Percentiles rank a stretch among this genome's conserved stretches.
Conservation (phyloP, 257 asterid species). For the Forsythia viridissima region DNA sequence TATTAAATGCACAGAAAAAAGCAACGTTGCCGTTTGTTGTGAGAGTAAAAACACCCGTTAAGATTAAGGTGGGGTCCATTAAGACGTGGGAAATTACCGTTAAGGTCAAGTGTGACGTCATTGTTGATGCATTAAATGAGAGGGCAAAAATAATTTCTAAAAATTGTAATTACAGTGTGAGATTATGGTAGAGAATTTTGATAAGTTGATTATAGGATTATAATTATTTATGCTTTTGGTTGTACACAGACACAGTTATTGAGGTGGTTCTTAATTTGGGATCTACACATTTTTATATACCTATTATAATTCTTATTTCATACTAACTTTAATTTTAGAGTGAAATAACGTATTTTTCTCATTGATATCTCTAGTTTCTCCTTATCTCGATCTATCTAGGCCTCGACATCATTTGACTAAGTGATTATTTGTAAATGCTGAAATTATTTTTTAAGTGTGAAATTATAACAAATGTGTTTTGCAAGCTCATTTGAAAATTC, state of each 20-base stretch:
- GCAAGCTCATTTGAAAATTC: no score
- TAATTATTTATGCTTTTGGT: not conserved
- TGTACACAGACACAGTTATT: constrained; percentile 36
- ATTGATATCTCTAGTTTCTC: no score
- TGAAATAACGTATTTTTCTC: no score
- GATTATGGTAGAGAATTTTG: constrained; percentile 50
- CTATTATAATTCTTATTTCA: not conserved
- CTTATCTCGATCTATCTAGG: no score
- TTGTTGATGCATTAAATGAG: constrained; percentile 44
- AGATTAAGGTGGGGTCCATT: constrained; percentile 64
- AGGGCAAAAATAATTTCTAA: constrained; percentile 52
- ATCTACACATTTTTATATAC: not conserved
- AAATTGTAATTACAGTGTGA: constrained; percentile 62
- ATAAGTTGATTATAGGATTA: not conserved
- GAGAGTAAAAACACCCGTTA: constrained; percentile 56
- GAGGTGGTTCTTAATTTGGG: not conserved
- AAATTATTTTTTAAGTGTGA: no score
- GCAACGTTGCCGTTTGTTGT: constrained; percentile 58
- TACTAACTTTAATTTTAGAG: no score
- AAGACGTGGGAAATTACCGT: constrained; percentile 66
- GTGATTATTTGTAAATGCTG: no score
- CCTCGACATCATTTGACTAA: no score
- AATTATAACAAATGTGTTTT: no score
- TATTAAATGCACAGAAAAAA: constrained; percentile 37
- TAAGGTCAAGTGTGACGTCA: constrained; percentile 66